phyloP scores from a whole-genome alignment of 2,329 filamentous ascomycete species.

The Acrodontium crateriforme region DNA sequence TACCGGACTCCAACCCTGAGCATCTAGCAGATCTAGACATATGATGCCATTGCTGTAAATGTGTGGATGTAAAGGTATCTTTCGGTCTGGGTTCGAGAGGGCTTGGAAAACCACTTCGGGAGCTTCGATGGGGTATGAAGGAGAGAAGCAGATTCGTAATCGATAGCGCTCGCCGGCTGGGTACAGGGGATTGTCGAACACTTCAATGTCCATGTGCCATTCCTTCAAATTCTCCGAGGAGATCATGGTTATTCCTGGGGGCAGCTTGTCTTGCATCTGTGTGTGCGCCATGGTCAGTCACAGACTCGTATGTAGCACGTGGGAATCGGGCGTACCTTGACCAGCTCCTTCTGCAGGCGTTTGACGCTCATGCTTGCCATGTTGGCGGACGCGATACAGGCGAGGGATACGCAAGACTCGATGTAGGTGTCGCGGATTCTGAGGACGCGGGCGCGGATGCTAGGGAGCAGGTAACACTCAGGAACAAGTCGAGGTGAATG shows the following conservation, averaged over 20 bases:
- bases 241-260: conserved; percentile 62
- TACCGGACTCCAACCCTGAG: conserved; percentile 86
- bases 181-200: conserved; percentile 91
- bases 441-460: too few species aligned
- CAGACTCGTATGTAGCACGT: neutral
- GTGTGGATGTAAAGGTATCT: conserved; percentile 89
- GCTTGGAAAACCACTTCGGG: conserved; percentile 81
- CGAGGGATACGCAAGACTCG: too few species aligned
- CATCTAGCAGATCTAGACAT: conserved; percentile 81
- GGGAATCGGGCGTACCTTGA: conserved; percentile 41
- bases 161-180: conserved; percentile 58
- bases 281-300: neutral
- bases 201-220: conserved; percentile 85
- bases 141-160: conserved; percentile 73
- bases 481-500: too few species aligned
- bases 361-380: conserved; percentile 23
- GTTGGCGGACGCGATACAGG: too few species aligned
- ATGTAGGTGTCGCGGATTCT: too few species aligned
- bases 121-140: conserved; percentile 84
- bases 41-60: conserved; percentile 99
- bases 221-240: conserved; percentile 70
- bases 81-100: conserved; percentile 26
- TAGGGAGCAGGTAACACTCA: too few species aligned
- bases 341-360: conserved; percentile 39
- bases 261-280: conserved; percentile 44